Base-by-base conservation (phyloP, 345 rosid species). In the Ceriops decandra region DNA sequence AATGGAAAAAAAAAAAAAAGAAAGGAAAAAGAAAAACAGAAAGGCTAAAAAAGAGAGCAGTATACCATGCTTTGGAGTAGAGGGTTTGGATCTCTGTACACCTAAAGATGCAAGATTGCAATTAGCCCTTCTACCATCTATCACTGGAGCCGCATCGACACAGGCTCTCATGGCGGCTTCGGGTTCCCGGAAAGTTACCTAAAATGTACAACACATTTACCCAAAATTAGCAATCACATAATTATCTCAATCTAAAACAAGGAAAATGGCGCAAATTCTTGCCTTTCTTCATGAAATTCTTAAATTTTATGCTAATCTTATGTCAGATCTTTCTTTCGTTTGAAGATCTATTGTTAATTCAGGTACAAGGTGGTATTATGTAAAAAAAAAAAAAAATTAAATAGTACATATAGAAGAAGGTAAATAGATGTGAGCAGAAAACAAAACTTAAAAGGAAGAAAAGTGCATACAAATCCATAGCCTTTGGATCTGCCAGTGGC, bases 401-500 rank as follows among this genome's bases (percentile, higher is more conserved):
- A 10, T 7, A 33, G 36, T 7, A 7, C 6, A 33, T 1, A 33
- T 32, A 32, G 6, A 32, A 32, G 35, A 32, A 32, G 35, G 35
- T 32, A 32, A 6, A 32, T 32, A 32, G 35, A 32, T 6, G 60
- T 21, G 60, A 46, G 61, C 22, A 30, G 22, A 38, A n/a, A 31
- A 27, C 16, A 2, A 56, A n/a, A 19, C 9, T 56, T 32, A 19
- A 66, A 0, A 3, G 66, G 59, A 26, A 52, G 31, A 46, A 26
- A 54, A n/a, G 64, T 2, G 49, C 90, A 70, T 90, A 93, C 98
- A 76, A 93, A 93, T 82, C 98, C 98, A 47, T 93, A 93, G 82
- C 98, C 98, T 77, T 93, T 93, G 85, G 98, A 93, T 88, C 98
- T 91, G 73, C 97, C 98, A 10, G 95, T 88, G 70, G 97, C 90